phyloP scores from a whole-genome alignment of 441 rosid genomes.

The Sinapis alba region DNA sequence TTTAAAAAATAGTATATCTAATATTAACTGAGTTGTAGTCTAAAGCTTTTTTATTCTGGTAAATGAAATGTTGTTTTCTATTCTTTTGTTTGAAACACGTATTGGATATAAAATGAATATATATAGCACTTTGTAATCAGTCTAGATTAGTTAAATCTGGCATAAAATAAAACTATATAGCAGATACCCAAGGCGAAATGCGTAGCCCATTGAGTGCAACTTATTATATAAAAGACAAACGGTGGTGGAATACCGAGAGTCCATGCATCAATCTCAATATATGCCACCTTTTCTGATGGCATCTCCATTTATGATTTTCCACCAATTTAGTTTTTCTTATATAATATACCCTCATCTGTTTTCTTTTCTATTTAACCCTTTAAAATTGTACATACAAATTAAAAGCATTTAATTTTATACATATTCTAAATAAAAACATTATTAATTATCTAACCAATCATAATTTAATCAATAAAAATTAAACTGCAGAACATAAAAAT shows the following conservation, averaged over 20 bases:
- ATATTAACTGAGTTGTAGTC: not conserved
- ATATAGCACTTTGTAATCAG: not conserved
- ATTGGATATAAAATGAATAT: not conserved
- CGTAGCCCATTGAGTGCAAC: not conserved
- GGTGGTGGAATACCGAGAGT: constrained; percentile 35
- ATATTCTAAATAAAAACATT: not conserved
- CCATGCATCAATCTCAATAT: constrained; percentile 39
- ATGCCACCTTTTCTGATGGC: constrained; percentile 37
- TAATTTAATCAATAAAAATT: too few species aligned
- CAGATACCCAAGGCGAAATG: not conserved
- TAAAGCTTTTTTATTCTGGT: not conserved
- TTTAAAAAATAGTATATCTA: not conserved
- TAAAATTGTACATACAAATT: not conserved
- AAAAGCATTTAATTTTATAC: too few species aligned
- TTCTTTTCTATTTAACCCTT: too few species aligned
- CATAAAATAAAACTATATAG: not conserved
- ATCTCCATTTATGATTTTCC: constrained; percentile 36
- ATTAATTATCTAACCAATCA: too few species aligned
- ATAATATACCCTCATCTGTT: not conserved
- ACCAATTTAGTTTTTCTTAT: constrained; percentile 17
- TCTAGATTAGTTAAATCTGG: not conserved
- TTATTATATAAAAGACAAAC: not conserved
- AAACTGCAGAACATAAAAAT: too few species aligned
- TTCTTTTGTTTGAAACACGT: not conserved
- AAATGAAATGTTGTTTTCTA: not conserved